Conservation (phyloP, 2,329 filamentous ascomycete genomes). For the Penicillium sp. region DNA sequence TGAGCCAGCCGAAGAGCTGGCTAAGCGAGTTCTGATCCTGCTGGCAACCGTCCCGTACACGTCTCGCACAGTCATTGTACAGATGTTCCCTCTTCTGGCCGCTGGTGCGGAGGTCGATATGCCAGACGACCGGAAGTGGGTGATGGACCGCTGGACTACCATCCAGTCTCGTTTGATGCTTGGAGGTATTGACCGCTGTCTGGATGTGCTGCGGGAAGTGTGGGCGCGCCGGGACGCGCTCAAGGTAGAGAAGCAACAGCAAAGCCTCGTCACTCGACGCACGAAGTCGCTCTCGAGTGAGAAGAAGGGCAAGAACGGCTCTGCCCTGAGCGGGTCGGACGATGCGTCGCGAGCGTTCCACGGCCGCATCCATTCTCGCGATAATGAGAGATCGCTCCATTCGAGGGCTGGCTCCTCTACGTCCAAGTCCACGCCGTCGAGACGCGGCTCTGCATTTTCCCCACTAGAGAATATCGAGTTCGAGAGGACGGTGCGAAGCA, state of each 20-base stretch:
- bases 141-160: constrained; percentile 59
- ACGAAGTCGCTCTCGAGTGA: constrained; percentile 7
- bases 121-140: constrained; percentile 62
- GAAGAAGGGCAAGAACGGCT: background rate
- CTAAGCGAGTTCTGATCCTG: constrained; percentile 60
- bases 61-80: constrained; percentile 63
- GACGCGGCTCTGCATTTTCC: constrained; percentile 32
- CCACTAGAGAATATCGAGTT: constrained; percentile 50
- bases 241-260: constrained; percentile 39
- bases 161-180: constrained; percentile 64
- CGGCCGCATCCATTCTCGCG: constrained; percentile 23
- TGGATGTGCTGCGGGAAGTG: constrained; percentile 64
- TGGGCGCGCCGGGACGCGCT: constrained; percentile 62
- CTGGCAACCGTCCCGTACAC: constrained; percentile 62
- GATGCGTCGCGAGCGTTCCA: constrained; percentile 7
- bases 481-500: constrained; percentile 63
- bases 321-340: background rate
- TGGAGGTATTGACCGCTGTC: constrained; percentile 64
- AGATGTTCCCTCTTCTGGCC: constrained; percentile 66
- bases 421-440: constrained; percentile 14
- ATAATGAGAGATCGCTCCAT: constrained; percentile 23
- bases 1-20: constrained; percentile 55
- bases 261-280: background rate
- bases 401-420: constrained; percentile 10
- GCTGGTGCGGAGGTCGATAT: constrained; percentile 63